Conservation (phyloP, 441 rosid genomes). For the Euphorbia celastroides region DNA sequence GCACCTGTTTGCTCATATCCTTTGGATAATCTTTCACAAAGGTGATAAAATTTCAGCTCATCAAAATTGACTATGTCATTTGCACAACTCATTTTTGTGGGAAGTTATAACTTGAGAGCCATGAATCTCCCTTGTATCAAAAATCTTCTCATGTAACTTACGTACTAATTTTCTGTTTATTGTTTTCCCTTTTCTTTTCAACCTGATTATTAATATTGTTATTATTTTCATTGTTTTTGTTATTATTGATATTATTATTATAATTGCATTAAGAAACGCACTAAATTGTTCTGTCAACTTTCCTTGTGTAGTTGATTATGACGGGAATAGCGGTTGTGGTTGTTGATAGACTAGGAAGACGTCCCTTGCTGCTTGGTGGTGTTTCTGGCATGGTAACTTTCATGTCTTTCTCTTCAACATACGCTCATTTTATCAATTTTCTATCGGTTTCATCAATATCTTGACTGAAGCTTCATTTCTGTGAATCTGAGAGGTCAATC, state of each 20-base stretch:
- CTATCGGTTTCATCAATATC: constrained; percentile 1
- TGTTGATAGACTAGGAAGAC: constrained; percentile 92
- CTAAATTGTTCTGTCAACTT: not conserved
- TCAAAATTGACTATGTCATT: not conserved
- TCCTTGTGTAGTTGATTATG: constrained; percentile 64
- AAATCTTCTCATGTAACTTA: not conserved
- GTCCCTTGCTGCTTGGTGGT: constrained; percentile 88
- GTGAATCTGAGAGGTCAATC: not conserved
- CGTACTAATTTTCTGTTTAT: not conserved
- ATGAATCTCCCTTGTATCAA: constrained; percentile 1
- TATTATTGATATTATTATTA: not conserved
- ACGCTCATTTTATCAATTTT: no score
- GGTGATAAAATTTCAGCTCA: not conserved
- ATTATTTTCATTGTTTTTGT: no score
- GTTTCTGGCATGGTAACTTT: constrained; percentile 82
- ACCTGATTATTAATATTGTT: not conserved
- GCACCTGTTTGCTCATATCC: not conserved
- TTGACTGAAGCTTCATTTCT: constrained; percentile 3
- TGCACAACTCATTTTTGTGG: not conserved
- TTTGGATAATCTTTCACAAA: not conserved
- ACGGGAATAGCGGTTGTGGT: constrained; percentile 81
- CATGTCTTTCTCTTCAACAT: constrained; percentile 17
- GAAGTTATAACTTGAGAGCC: not conserved
- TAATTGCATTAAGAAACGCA: not conserved
- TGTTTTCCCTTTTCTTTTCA: not conserved